Evolutionary conservation across 2,329 filamentous ascomycete species (phyloP), one percentile per base, ranked within the genome.

Genomic region (Aschersonia sp.): DNA sequence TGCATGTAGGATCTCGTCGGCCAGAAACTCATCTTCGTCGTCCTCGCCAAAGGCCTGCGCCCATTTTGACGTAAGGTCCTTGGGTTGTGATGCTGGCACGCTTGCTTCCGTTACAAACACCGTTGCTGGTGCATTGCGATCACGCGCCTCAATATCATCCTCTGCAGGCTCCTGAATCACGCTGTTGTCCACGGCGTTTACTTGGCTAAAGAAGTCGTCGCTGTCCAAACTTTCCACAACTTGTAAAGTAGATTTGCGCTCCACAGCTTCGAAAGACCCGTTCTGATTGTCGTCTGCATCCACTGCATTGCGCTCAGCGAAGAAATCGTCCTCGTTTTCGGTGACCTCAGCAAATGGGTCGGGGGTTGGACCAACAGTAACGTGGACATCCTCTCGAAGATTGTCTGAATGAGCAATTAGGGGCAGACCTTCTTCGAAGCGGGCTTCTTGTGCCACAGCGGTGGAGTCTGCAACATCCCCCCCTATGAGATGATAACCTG

Each of bases 41-140:
- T 89, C 84, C 45, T 85, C 84, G 10, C 71, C 85, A 56, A 96
- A 77, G 43, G 87, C 85, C 44, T 85, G 84, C 53, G 87, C 78
- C 86, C 91, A 95, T 55, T 87, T 82, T 20, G 85, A 85, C 44
- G 84, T 83, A 41, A 92, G 63, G 58, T 91, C 85, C 42, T 82
- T 75, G 5, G 75, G 68, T 4, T 56, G 50, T n/a, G 57, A 52
- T 28, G 56, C 51, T 5, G 51, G 50, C 40, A 58, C 53, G 40
- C 52, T 48, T 35, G 44, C 45, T 20, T 45, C 50, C 29, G 45
- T 30, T 3, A 10, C 12, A 29, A 5, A 30, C 10, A 47, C 43
- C 29, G 43, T 30, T 29, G 44, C 40, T 29, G 52, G 47, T 20
- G 57, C 51, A 20, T 20, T 20, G 20, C 20, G 20, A 20, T 20